Percentiles rank a stretch among this genome's conserved stretches.
Conservation (phyloP, 768 basidiomycete genomes). For the Mycena floridula region DNA sequence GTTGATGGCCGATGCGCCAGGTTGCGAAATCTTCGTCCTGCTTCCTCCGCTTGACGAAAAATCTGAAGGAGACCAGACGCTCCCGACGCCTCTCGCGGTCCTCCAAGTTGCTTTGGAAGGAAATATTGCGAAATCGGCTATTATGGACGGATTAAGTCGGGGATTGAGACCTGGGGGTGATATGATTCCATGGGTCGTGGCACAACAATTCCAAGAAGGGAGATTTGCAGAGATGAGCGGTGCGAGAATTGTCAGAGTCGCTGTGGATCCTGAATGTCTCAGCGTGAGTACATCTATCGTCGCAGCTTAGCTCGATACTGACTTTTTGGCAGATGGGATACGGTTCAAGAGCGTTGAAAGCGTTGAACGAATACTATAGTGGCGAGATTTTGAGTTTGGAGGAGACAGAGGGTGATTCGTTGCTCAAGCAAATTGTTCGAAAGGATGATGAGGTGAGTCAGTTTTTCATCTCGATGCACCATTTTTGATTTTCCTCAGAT, state of each 20-base stretch:
- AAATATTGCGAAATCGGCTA: constrained; percentile 76
- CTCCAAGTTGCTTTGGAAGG: constrained; percentile 96
- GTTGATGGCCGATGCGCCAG: constrained; percentile 92
- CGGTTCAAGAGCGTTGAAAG: constrained; percentile 82
- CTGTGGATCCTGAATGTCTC: constrained; percentile 93
- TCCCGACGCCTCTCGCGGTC: constrained; percentile 94
- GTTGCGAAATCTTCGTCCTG: constrained; percentile 93
- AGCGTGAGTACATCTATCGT: constrained; percentile 47
- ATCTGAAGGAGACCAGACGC: constrained; percentile 10
- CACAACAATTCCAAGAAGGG: constrained; percentile 93
- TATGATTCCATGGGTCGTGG: constrained; percentile 95
- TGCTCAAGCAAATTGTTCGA: constrained; percentile 9
- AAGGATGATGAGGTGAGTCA: not conserved
- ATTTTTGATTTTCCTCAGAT: no score
- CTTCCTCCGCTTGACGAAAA: constrained; percentile 82
- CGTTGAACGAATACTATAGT: constrained; percentile 85
- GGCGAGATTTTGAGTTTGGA: constrained; percentile 89
- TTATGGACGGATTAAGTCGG: constrained; percentile 79
- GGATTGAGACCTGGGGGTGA: constrained; percentile 89
- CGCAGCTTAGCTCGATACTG: constrained; percentile 2
- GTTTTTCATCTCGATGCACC: not conserved
- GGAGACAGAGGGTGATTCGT: constrained; percentile 48
- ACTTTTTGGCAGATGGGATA: constrained; percentile 80
- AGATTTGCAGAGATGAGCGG: constrained; percentile 91
- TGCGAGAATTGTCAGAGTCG: constrained; percentile 86